Conservation (phyloP, 148 eudicot species). For the Vaccinium darrowii region DNA sequence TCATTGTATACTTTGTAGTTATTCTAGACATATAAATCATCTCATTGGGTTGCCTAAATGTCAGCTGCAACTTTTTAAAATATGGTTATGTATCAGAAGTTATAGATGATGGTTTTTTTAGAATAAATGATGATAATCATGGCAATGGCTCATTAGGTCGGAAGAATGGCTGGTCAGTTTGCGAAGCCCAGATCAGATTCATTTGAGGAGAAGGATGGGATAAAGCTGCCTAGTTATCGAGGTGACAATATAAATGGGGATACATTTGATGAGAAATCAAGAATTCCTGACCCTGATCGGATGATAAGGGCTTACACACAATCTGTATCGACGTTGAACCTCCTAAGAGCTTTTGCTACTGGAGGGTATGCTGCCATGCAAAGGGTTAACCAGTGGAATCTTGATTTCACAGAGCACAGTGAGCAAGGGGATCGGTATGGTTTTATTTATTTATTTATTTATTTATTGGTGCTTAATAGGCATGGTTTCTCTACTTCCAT, state of each 20-base stretch:
- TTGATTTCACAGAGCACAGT: slow-evolving; percentile 66
- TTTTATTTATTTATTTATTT: neutral
- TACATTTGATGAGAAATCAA: slow-evolving; percentile 59
- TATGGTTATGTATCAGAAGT: neutral
- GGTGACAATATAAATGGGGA: slow-evolving; percentile 76
- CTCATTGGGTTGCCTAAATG: neutral
- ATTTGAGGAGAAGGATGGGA: slow-evolving; percentile 74
- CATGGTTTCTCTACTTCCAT: slow-evolving; percentile 9
- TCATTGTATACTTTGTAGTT: neutral
- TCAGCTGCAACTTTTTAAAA: neutral
- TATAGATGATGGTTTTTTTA: neutral
- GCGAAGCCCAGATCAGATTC: slow-evolving; percentile 73
- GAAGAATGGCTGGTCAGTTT: slow-evolving; percentile 83
- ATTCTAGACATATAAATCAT: neutral
- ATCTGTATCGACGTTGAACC: slow-evolving; percentile 70
- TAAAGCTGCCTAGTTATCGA: slow-evolving; percentile 68
- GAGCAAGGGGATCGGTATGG: slow-evolving; percentile 68
- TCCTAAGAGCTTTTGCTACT: slow-evolving; percentile 72
- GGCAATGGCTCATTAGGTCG: slow-evolving; percentile 24
- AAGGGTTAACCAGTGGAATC: slow-evolving; percentile 68
- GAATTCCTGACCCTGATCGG: slow-evolving; percentile 67
- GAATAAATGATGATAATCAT: neutral
- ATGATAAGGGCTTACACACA: slow-evolving; percentile 72
- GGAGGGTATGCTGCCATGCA: slow-evolving; percentile 90
- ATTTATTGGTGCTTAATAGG: slow-evolving; percentile 28